Base-by-base conservation (phyloP, 352 stramenopile species). In the Globisporangium paroecandrum region DNA sequence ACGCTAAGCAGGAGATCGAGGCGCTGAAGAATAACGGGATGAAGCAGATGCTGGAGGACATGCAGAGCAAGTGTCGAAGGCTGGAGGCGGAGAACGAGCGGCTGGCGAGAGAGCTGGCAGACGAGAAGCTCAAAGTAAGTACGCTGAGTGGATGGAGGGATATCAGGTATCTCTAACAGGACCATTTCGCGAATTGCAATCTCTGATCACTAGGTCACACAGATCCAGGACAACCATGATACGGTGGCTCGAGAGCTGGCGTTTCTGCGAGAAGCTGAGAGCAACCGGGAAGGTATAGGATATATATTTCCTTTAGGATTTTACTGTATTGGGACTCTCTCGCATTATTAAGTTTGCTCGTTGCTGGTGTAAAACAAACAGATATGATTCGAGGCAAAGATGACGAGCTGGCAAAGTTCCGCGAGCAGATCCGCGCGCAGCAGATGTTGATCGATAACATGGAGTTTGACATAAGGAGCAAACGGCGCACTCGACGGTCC, bases 21-120 rank as follows among this genome's bases (percentile, higher is more conserved):
- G 76, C 71, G 25, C 36, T 89, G 41, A 81, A 87, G 71, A 77
- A 87, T 60, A 91, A 78, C 38, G 83, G 84, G 24, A 59, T 89
- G 55, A 75, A 47, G n/a, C 81, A 90, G 55, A 77, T 94, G 67
- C 73, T 94, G 27, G 64, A 85, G 49, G 83, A 94, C 66, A 77
- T 94, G 24, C 73, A 91, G 59, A 67, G 68, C n/a, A 82, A 77
- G 36, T 91, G 79, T 58, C 72, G 76, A 12, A 53, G 68, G 3
- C 59, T 91, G 32, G 82, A 94, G 58, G 74, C 79, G 13, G 67
- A 77, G 34, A 89, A 87, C n/a, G 43, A 64, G n/a, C 46, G 65
- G 3, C 34, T 90, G 18, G 57, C 69, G 32, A 61, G 78, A 34
- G 67, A 79, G n/a, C 57, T 93, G 18, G 55, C 74, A 18, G 70